These are phyloP conservation scores for Lodderomyces elongisporus DNA, from an alignment of 1,139 yeast genomes.

Conservation along the genomic window DNA sequence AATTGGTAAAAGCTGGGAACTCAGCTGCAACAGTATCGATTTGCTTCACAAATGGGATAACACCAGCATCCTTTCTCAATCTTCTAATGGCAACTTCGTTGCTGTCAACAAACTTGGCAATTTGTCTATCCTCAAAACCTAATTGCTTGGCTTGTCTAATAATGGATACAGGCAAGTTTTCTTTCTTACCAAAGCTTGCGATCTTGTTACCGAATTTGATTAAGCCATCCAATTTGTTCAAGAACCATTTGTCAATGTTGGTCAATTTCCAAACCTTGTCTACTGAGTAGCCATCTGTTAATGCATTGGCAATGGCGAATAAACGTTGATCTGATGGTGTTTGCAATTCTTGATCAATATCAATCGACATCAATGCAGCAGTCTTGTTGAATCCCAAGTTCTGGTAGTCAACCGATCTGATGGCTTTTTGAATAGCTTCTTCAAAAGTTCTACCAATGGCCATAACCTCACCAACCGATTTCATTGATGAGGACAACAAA, in stretches of 20 bases:
- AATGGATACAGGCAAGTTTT: constrained; percentile 33
- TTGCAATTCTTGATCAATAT: constrained; percentile 84
- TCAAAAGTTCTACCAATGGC: constrained; percentile 96
- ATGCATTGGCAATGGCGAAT: constrained; percentile 94
- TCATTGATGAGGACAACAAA: constrained; percentile 67
- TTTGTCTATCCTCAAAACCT: constrained; percentile 96
- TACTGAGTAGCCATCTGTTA: constrained; percentile 79
- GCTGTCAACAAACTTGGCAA: constrained; percentile 84
- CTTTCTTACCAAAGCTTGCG: constrained; percentile 54
- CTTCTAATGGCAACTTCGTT: constrained; percentile 93
- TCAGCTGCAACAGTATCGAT: constrained; percentile 99
- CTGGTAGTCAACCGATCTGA: constrained; percentile 91
- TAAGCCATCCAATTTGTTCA: constrained; percentile 74
- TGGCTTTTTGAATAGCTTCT: constrained; percentile 97
- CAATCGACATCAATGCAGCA: constrained; percentile 73
- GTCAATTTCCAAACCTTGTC: constrained; percentile 91
- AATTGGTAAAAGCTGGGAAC: constrained; percentile 95
- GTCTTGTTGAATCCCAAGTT: constrained; percentile 91
- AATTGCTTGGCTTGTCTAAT: constrained; percentile 90
- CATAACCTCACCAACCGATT: constrained; percentile 99
- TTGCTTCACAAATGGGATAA: constrained; percentile 91
- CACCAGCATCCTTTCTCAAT: constrained; percentile 81
- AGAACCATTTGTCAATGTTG: constrained; percentile 95
- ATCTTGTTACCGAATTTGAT: constrained; percentile 65
- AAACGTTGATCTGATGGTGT: constrained; percentile 96